Conservation (phyloP, 2,329 filamentous ascomycete genomes). For the Phyllosticta citrichinensis region DNA sequence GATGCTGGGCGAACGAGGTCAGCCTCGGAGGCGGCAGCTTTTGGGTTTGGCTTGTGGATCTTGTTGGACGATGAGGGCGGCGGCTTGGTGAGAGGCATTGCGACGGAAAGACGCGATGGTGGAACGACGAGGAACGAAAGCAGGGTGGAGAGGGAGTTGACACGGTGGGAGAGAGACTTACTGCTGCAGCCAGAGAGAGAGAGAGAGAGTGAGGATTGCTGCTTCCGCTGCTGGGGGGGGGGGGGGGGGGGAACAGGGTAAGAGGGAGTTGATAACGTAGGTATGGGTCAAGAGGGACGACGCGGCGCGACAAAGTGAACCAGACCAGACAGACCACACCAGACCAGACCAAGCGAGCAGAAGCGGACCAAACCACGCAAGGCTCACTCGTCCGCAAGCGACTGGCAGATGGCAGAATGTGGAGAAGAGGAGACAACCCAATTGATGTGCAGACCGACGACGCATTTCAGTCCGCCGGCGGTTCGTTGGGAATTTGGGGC, state of each 20-base stretch:
- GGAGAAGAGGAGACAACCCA: neutral
- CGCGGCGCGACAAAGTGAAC: no score
- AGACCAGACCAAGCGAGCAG: no score
- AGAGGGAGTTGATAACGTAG: neutral
- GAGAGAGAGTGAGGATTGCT: no score
- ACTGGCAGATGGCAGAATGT: neutral
- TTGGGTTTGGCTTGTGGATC: neutral
- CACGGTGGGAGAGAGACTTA: no score
- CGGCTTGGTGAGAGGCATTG: slow-evolving; percentile 4
- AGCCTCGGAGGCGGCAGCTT: slow-evolving; percentile 7
- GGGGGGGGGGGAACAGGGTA: neutral
- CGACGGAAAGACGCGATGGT: neutral
- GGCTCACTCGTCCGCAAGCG: neutral
- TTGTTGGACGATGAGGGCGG: neutral
- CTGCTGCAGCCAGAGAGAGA: no score
- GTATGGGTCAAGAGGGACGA: no score
- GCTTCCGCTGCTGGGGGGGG: no score
- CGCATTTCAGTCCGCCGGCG: neutral
- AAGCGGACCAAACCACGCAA: neutral
- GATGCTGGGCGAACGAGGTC: neutral
- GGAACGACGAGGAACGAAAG: neutral
- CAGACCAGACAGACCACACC: no score
- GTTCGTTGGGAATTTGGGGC: neutral
- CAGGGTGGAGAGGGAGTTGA: neutral
- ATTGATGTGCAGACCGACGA: no score